Conservation (phyloP, 2,329 filamentous ascomycete genomes). For the Fusarium sp. region DNA sequence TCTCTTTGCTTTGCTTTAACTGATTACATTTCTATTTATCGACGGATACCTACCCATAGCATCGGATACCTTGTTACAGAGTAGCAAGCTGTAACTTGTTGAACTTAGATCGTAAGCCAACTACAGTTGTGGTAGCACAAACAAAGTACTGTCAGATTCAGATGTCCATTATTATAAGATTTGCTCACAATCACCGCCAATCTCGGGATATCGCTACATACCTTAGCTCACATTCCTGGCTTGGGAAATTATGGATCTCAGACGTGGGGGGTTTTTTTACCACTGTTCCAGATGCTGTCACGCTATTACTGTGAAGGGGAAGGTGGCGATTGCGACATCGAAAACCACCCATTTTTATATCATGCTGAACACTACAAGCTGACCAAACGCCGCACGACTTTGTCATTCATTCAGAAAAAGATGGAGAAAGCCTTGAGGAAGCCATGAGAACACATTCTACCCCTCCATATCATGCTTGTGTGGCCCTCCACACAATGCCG, state of each 20-base stretch:
- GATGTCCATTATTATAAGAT: neutral
- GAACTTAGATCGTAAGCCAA: neutral
- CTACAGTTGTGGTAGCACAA: neutral
- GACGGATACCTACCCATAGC: neutral
- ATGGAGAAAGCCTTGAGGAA: constrained; percentile 24
- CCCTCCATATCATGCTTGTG: constrained; percentile 10
- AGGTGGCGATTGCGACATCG: constrained; percentile 47
- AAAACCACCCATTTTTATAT: constrained; percentile 30
- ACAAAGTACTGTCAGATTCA: neutral
- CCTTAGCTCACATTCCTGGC: neutral
- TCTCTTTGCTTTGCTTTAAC: neutral
- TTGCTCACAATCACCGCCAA: neutral
- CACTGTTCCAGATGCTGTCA: constrained; percentile 17
- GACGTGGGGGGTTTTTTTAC: constrained; percentile 28
- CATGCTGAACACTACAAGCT: constrained; percentile 23
- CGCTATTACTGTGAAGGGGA: constrained; percentile 40
- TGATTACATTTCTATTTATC: too few relatives aligned
- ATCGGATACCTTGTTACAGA: neutral
- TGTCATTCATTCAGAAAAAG: constrained; percentile 25
- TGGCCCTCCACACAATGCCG: constrained; percentile 16
- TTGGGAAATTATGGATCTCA: neutral
- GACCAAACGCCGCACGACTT: constrained; percentile 25
- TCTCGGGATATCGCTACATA: neutral
- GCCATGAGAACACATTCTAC: constrained; percentile 29
- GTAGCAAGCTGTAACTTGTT: neutral